Percentiles rank a stretch among this genome's conserved stretches.
Conservation (phyloP, 805 yeast species). For the Myxozyma sirexii region DNA sequence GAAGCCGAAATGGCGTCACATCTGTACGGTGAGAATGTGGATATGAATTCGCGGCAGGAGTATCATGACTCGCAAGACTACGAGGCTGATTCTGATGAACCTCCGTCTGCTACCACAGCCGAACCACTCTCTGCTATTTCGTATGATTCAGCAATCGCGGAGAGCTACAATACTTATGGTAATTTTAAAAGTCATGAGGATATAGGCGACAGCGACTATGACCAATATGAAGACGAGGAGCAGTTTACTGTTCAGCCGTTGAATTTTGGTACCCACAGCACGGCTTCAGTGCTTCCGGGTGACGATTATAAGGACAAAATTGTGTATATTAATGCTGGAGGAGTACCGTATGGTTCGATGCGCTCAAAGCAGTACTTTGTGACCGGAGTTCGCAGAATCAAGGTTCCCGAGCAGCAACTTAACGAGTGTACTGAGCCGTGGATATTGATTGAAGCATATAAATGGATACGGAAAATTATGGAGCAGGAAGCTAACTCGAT, state of each 20-base stretch:
- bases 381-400: not conserved
- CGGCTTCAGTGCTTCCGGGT: too few species aligned
- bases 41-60: too few species aligned
- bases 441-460: constrained; percentile 14
- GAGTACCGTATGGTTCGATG: not conserved
- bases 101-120: too few species aligned
- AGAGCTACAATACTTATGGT: too few species aligned
- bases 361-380: not conserved
- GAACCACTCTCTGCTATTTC: too few species aligned
- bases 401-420: not conserved
- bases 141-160: too few species aligned
- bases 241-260: not conserved
- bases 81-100: too few species aligned
- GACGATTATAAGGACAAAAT: too few species aligned
- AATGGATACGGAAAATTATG: constrained; percentile 25
- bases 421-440: constrained; percentile 11
- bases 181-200: not conserved
- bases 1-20: too few species aligned
- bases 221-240: not conserved
- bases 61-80: too few species aligned
- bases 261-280: not conserved
- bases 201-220: not conserved
- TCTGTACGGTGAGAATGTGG: too few species aligned
- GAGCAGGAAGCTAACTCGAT: constrained; percentile 21
- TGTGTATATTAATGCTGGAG: not conserved